Evolutionary conservation across 2,329 filamentous ascomycete genomes (phyloP), one percentile per base, ranked within the genome.

Genomic region (Stagonosporopsis vannaccii): DNA sequence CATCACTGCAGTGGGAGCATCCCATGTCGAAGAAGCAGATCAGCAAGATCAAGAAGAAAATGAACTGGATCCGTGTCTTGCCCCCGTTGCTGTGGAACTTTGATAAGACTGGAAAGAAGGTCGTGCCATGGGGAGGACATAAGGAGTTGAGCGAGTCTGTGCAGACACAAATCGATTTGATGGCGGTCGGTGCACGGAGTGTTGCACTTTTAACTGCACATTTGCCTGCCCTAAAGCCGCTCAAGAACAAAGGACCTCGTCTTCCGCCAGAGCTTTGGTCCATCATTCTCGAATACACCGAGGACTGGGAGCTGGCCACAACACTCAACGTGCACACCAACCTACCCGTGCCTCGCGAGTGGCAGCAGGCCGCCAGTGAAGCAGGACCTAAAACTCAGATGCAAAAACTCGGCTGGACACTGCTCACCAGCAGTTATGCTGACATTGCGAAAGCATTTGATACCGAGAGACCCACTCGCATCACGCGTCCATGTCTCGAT

Each of bases 181-280:
- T 91, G 74, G 87, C 87, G 8, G 84, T 93, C 7, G 90, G 89
- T 61, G 89, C 91, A 65, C 83, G 91, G 52, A 86, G 89, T 59
- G 74, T 80, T 55, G 63, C 72, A 3, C 60, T 76, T 12, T 72
- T 70, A 4, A 63, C 63, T 20, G 71, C 72, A 20, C 74, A 73
- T 35, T 64, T 72, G 35, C 68, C 74, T 7, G 70, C 71, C 19
- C 60, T 75, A 28, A 68, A 61, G 15, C 69, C 59, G 6, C 68
- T 72, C 4, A 77, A 77, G 51, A 71, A 67, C 57, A 75, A 77
- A 77, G 72, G 71, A 2, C 65, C 69, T 6, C 69, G 68, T 20
- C 80, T 98, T 1, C 94, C 94, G 0, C 87, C 90, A 0, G 94
- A 98, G 76, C 84, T 97, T 35, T 97, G 93, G 92, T 89, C 89